Conservation (phyloP, 1,139 yeast species). For the Taphrina confusa region DNA sequence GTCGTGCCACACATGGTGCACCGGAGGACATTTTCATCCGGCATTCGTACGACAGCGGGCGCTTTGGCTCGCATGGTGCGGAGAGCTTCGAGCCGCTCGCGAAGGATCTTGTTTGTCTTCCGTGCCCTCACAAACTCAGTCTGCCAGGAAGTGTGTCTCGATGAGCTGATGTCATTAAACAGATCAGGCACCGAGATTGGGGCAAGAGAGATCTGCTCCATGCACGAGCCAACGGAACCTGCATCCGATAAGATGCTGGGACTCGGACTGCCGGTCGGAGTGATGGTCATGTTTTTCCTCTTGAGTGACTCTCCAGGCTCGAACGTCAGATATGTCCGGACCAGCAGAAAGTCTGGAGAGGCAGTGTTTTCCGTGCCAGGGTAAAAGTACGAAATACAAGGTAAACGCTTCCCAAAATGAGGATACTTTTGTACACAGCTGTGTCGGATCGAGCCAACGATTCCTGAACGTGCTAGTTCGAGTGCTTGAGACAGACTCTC, state of each 20-base stretch:
- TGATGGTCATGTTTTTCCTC: background rate
- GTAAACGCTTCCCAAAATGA: background rate
- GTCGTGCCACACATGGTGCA: constrained; percentile 60
- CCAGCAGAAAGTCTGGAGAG: background rate
- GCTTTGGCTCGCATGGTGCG: background rate
- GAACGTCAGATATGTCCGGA: constrained; percentile 1
- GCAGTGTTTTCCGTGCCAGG: constrained; percentile 3
- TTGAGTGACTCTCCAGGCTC: background rate
- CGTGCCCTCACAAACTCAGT: constrained; percentile 36
- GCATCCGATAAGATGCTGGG: background rate
- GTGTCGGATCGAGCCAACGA: background rate
- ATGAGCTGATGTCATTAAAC: constrained; percentile 32
- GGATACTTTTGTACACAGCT: constrained; percentile 1
- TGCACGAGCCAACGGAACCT: background rate
- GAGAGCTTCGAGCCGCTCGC: constrained; percentile 22
- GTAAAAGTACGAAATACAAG: background rate
- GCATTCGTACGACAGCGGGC: background rate
- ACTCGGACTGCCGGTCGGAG: background rate
- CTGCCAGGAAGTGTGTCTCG: constrained; percentile 37
- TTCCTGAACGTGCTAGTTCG: background rate
- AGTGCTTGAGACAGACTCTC: background rate
- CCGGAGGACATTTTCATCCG: background rate
- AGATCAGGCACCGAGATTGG: constrained; percentile 7
- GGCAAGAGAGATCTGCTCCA: background rate
- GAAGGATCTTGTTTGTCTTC: constrained; percentile 28